A percentile compares a stretch with the other conserved stretches of the same genome.
These are phyloP conservation scores for Ilyonectria mors-panacis DNA, from an alignment of 2,329 filamentous ascomycete genomes.

Conservation along the genomic window DNA sequence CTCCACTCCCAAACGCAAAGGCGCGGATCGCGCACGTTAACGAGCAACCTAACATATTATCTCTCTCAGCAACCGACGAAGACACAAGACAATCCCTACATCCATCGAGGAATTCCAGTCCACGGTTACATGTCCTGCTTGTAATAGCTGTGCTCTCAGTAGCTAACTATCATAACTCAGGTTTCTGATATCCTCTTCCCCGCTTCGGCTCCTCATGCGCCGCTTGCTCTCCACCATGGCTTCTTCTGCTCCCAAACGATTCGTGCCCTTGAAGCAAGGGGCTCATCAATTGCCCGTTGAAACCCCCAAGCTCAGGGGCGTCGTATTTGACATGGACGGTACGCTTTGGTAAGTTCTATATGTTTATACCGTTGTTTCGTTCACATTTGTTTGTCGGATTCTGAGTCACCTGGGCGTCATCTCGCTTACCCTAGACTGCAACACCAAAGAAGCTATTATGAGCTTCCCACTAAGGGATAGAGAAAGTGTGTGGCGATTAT, in stretches of 20 bases:
- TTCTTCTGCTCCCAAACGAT: slow-evolving; percentile 60
- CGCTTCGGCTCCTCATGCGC: slow-evolving; percentile 37
- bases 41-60: slow-evolving; percentile 7
- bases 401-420: background rate
- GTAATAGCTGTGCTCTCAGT: background rate
- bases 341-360: slow-evolving; percentile 82
- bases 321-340: slow-evolving; percentile 95
- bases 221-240: slow-evolving; percentile 60
- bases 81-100: background rate
- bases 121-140: background rate
- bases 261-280: slow-evolving; percentile 68
- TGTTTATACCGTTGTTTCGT: slow-evolving; percentile 1
- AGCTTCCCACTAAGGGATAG: background rate
- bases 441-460: background rate
- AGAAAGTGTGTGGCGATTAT: background rate
- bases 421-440: background rate
- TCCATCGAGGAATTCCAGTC: background rate
- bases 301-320: slow-evolving; percentile 67
- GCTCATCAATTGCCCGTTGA: slow-evolving; percentile 47
- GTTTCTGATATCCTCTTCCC: background rate
- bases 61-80: slow-evolving; percentile 11
- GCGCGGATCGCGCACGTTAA: slow-evolving; percentile 8
- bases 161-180: background rate
- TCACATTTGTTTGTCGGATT: background rate
- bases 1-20: slow-evolving; percentile 14